Base-by-base conservation (phyloP, 108 stramenopile species). In the Conticribra guillardii region DNA sequence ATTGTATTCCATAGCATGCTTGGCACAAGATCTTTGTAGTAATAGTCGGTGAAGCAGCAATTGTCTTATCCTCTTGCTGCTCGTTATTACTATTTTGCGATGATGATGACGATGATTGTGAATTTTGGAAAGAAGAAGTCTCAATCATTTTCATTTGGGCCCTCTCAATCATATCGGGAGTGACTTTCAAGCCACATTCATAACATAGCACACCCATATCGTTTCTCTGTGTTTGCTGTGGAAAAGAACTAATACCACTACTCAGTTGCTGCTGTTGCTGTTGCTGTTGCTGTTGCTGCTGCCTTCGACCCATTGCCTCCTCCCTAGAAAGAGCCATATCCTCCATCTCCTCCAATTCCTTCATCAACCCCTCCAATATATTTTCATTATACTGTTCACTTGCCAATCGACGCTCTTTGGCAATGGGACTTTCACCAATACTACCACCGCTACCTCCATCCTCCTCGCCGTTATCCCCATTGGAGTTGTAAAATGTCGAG, bases 281-380 rank as follows among this genome's bases (percentile, higher is more conserved):
- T n/a, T n/a, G n/a, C n/a, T n/a, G n/a, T n/a, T n/a, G n/a, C n/a
- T n/a, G n/a, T n/a, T n/a, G n/a, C n/a, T n/a, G n/a, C n/a, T n/a
- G n/a, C n/a, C n/a, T n/a, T 49, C 61, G 53, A 33, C 46, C 15
- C 5, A 69, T 51, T 41, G 73, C 76, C 31, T 77, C 76, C 56
- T 77, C 76, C 57, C 62, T 64, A 30, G 76, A 69, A 28, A 47
- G 27, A 4, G 76, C 76, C 49, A 51, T 55, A 0, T 59, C 54
- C 27, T 69, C 76, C 65, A 77, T 77, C 0, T 59, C 57, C 15
- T 77, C 76, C 9, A 77, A 69, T 18, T 77, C 69, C 51, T 53
- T 60, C 63, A 77, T 49, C 29, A 77, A 46, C 1, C 64, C 30
- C 11, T 44, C 49, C 49, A 77, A 60, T 23, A 77, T 22, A 11